Evolutionary conservation across 2,329 filamentous ascomycete species (phyloP), one percentile per base, ranked within the genome.

Genomic region (Chrysosporium queenslandicum): DNA sequence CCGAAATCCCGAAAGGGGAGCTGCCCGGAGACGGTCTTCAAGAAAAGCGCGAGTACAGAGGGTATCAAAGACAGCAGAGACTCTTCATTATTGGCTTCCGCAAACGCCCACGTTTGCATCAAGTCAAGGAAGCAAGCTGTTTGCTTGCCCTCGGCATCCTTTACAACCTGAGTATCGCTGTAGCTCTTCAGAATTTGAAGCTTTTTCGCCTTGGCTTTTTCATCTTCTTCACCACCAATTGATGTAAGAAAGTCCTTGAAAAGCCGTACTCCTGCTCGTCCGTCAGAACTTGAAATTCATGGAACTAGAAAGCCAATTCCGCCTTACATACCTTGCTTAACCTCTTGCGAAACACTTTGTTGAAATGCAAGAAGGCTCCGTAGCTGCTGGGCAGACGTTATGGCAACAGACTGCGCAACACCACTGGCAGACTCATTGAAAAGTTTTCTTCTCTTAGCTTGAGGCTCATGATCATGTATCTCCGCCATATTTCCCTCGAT

Each of bases 101-200:
- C 89, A 71, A 86, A 89, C 45, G 81, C 82, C 91, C 91, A 97
- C 54, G 83, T 88, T 61, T 94, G 86, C 70, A 94, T 86, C 36
- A 97, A 72, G 61, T 95, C 87, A 1, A 78, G 72, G 27, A 97
- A 78, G 59, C 83, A 87, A 21, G 83, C 74, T 5, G 78, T 73
- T 50, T 79, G 75, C 49, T 79, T 77, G 34, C 81, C 79, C 29
- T 73, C 71, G 16, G 67, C 64, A 14, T 67, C 69, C 55, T 68
- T 67, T 16, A 74, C 71, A 54, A 73, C 76, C 62, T 82, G 77
- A 41, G 74, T 71, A 41, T 81, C 77, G 55, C 73, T 71, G 58
- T 74, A 76, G 37, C 66, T 63, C 57, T 73, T 71, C 42, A 76
- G 63, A 36, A 74, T 63, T 50, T 64, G 65, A 47, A 73, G 63